A percentile compares a stretch with the other conserved stretches of the same genome.
phyloP scores from a whole-genome alignment of 2,329 filamentous ascomycete genomes.

The Pseudogymnoascus sp. region DNA sequence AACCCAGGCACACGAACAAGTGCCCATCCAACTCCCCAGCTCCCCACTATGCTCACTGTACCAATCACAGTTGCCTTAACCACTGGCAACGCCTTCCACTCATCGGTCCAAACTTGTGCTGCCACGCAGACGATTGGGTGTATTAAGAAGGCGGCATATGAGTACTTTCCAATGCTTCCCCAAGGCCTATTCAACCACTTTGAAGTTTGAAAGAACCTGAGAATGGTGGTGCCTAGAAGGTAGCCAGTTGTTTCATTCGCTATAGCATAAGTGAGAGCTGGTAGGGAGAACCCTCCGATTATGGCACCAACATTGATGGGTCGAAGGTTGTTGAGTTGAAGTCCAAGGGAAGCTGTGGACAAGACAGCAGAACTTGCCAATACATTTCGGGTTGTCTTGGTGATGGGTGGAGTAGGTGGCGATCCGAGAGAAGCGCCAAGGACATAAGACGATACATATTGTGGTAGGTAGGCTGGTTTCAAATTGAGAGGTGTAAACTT shows the following conservation, averaged over 20 bases:
- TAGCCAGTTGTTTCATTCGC: constrained; percentile 13
- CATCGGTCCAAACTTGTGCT: not conserved
- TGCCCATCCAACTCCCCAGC: not conserved
- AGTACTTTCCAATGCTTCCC: constrained; percentile 11
- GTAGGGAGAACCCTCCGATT: constrained; percentile 4
- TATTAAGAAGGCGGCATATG: constrained; percentile 14
- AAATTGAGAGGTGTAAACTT: not conserved
- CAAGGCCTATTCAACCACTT: constrained; percentile 10
- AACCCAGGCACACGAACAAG: not conserved
- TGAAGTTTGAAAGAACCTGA: constrained; percentile 8
- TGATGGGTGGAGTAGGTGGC: not conserved
- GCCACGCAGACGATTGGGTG: constrained; percentile 12
- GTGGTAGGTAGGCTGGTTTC: not conserved
- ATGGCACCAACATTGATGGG: not conserved
- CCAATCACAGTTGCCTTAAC: not conserved
- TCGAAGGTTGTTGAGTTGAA: not conserved
- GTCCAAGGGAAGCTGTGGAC: not conserved
- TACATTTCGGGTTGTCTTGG: not conserved
- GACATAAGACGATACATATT: not conserved
- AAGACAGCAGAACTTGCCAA: not conserved
- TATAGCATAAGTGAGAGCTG: constrained; percentile 11
- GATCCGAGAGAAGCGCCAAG: not conserved
- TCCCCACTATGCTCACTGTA: not conserved
- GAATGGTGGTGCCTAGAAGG: constrained; percentile 8
- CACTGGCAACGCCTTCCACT: not conserved